phyloP scores from a whole-genome alignment of 148 eudicot genomes.

The Fagopyrum esculentum region DNA sequence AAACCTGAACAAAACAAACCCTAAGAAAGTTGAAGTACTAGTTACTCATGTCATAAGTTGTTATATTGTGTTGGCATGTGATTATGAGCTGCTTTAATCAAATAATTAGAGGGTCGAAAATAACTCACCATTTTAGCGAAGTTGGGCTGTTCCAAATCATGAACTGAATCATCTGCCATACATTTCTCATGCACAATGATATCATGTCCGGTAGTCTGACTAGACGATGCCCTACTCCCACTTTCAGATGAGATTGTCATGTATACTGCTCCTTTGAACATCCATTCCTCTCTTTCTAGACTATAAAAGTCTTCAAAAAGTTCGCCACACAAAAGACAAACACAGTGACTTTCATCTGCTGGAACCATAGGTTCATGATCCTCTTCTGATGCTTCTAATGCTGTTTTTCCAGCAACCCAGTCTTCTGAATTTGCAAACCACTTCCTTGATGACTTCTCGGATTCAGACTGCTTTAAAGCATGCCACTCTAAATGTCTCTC shows the following conservation, averaged over 20 bases:
- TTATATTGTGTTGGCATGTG: background rate
- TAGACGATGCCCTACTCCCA: slow-evolving; percentile 21
- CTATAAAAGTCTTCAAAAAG: slow-evolving; percentile 77
- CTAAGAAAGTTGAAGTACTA: background rate
- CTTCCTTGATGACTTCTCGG: slow-evolving; percentile 38
- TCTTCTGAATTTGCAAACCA: slow-evolving; percentile 59
- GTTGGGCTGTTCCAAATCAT: slow-evolving; percentile 44
- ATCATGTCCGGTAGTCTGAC: slow-evolving; percentile 26
- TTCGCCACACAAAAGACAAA: slow-evolving; percentile 88
- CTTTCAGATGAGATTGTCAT: slow-evolving; percentile 32
- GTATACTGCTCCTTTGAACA: slow-evolving; percentile 82
- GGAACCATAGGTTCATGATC: slow-evolving; percentile 48
- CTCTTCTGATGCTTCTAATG: slow-evolving; percentile 24
- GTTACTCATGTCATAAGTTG: background rate
- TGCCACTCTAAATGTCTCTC: slow-evolving; percentile 92
- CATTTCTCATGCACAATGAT: slow-evolving; percentile 77
- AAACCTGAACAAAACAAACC: no score
- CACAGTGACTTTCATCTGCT: slow-evolving; percentile 87
- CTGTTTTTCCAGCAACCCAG: slow-evolving; percentile 52
- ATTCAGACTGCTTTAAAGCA: slow-evolving; percentile 35
- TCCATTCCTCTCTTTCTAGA: slow-evolving; percentile 66
- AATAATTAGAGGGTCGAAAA: background rate
- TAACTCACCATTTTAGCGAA: slow-evolving; percentile 51
- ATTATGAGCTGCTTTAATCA: background rate
- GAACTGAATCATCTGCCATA: slow-evolving; percentile 42